Percentiles rank a stretch among this genome's conserved stretches.
Conservation (phyloP, 2,329 filamentous ascomycete species). For the Zymoseptoria pseudotritici region DNA sequence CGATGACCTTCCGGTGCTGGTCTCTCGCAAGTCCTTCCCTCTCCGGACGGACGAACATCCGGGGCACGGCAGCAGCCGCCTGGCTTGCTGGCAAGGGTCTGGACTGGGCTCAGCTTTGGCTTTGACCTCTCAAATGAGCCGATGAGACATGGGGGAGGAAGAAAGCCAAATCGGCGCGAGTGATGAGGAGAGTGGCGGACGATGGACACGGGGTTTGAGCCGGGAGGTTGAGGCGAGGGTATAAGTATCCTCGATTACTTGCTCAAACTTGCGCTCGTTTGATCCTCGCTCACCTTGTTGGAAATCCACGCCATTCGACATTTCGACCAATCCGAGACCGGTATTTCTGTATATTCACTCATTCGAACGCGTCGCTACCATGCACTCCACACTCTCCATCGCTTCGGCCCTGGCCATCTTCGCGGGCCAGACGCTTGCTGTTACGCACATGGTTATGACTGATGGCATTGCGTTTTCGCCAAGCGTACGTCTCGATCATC, state of each 20-base stretch:
- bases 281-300: background rate
- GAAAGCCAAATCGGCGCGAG: background rate
- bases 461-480: slow-evolving; percentile 3
- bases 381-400: slow-evolving; percentile 5
- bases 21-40: background rate
- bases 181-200: background rate
- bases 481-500: background rate
- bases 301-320: background rate
- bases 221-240: background rate
- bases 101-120: background rate
- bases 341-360: background rate
- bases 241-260: slow-evolving; percentile 6
- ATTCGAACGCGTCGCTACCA: background rate
- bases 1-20: too few relatives aligned
- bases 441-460: slow-evolving; percentile 1
- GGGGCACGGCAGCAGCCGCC: background rate
- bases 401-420: slow-evolving; percentile 1
- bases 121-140: background rate
- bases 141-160: background rate
- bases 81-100: background rate
- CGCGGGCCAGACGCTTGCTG: slow-evolving; percentile 1
- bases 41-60: background rate
- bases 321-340: slow-evolving; percentile 4
- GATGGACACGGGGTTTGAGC: background rate
- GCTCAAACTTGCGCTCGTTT: slow-evolving; percentile 5